Base-by-base conservation (phyloP, 2,329 filamentous ascomycete genomes). In the Pestalotiopsis sp. region DNA sequence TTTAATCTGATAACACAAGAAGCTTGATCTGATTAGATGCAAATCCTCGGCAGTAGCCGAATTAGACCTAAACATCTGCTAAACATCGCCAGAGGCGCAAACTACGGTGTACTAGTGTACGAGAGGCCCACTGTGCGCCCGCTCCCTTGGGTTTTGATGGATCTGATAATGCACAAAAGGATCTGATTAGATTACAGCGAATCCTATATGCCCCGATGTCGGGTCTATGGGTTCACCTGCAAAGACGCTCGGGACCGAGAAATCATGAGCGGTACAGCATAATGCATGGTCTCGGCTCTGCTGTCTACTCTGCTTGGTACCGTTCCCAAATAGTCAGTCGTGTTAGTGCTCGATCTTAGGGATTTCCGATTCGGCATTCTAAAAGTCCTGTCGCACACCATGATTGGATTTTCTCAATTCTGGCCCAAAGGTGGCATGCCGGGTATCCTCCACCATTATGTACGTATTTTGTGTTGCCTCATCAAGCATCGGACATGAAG, bases 371-470 rank as follows among this genome's bases (percentile, higher is more conserved):
- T 31, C 31, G 31, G 31, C 31, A 31, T 31, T 31, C 31, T 31
- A 31, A 31, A 31, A 31, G 2, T 31, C 31, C 57, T 31, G 31
- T 63, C 5, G 13, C 31, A n/a, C 20, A 20, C 4, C 23, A 63
- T 23, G 20, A 41, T 20, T n/a, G 39, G 38, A 38, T 45, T 20
- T n/a, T 64, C 62, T 13, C 38, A 64, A 23, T 64, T 64, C 25
- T 64, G 62, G 62, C 62, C 62, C 39, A 64, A 64, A 20, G 36
- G 62, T 9, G 62, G 62, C 23, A 20, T 52, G 23, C 62, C 62
- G 17, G 62, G 62, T 5, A 64, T 64, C 17, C 39, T 64, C 13
- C 62, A 64, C 20, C 62, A 64, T 13, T 64, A 49, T 49, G 62
- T 64, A 64, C 14, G 62, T 27, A 2, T 31, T 31, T 31, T 31